Evolutionary conservation across 139 green algal species (phyloP), one percentile per base, ranked within the genome.

Genomic region (Gonium pectorale): DNA sequence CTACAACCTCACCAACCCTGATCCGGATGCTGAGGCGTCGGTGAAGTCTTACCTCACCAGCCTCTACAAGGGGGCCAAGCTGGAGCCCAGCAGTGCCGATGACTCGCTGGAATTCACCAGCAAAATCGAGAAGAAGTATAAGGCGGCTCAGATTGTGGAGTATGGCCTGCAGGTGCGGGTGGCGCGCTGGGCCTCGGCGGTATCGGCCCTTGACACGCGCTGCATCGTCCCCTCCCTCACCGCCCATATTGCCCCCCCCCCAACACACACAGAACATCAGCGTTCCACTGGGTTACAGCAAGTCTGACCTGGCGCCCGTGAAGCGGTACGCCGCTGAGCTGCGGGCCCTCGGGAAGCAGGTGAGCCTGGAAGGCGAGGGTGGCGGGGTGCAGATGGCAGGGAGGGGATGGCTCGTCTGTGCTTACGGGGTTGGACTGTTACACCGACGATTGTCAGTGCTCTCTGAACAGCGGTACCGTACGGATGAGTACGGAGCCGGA

Each of bases 271-370:
- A 93, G 86, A 87, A 77, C 70, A 80, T 94, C 38, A 37, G 62
- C 38, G 79, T 92, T 67, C 91, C 91, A 3, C 73, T 93, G 26
- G 62, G 64, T 15, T 93, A 75, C 41, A 70, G 71, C 33, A 54
- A 63, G 70, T 74, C 26, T 67, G 79, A 87, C 74, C 26, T 78
- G 19, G 71, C 91, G 5, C 66, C 91, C 0, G 44, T 94, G 7
- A 94, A 94, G 87, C 87, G 91, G 37, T 94, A 91, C 37, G 86
- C 81, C n/a, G 83, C 86, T 15, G 79, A 94, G 85, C 87, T 94
- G 67, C 69, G 74, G 40, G 46, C 51, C 24, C 81, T 92, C 6
- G 91, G 79, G 9, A 75, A 88, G 37, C 86, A 93, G 90, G 89
- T 90, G 69, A 29, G 83, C 29, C 6, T 13, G 3, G 6, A 38